A percentile compares a stretch with the other conserved stretches of the same genome.
These are phyloP conservation scores for Byssoonygena ceratinophila DNA, from an alignment of 2,329 filamentous ascomycete genomes.

Conservation along the genomic window DNA sequence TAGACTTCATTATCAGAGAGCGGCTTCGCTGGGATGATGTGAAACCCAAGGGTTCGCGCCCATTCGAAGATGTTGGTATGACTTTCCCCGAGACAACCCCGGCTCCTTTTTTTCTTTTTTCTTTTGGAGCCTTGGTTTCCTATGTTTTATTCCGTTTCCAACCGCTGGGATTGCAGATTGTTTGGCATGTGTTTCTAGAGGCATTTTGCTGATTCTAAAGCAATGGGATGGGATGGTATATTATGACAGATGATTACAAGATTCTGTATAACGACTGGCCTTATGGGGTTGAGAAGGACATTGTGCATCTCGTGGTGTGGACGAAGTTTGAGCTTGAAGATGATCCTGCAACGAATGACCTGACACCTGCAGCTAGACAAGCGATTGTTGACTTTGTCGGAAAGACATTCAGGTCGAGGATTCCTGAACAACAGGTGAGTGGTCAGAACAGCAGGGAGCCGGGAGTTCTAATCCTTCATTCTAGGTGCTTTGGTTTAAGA, in stretches of 20 bases:
- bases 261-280: conserved; percentile 55
- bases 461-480: neutral
- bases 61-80: conserved; percentile 31
- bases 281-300: conserved; percentile 46
- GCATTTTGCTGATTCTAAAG: conserved; percentile 43
- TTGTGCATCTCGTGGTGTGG: conserved; percentile 51
- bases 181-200: conserved; percentile 1
- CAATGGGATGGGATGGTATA: neutral
- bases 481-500: conserved; percentile 56
- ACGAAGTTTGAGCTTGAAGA: conserved; percentile 39
- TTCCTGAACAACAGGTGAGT: conserved; percentile 31
- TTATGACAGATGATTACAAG: conserved; percentile 38
- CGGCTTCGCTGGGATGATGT: conserved; percentile 43
- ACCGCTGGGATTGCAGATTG: neutral
- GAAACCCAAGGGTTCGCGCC: conserved; percentile 26
- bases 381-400: conserved; percentile 43
- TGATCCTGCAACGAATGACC: conserved; percentile 39
- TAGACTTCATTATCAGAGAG: conserved; percentile 46
- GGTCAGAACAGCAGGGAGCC: too few relatives aligned
- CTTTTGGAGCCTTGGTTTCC: neutral
- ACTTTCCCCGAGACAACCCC: neutral
- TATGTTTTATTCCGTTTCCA: neutral
- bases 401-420: conserved; percentile 46
- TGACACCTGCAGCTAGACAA: conserved; percentile 39
- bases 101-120: neutral